Evolutionary conservation across 2,329 filamentous ascomycete species (phyloP), one percentile per base, ranked within the genome.

Genomic region (Ceratocystis harringtonii): DNA sequence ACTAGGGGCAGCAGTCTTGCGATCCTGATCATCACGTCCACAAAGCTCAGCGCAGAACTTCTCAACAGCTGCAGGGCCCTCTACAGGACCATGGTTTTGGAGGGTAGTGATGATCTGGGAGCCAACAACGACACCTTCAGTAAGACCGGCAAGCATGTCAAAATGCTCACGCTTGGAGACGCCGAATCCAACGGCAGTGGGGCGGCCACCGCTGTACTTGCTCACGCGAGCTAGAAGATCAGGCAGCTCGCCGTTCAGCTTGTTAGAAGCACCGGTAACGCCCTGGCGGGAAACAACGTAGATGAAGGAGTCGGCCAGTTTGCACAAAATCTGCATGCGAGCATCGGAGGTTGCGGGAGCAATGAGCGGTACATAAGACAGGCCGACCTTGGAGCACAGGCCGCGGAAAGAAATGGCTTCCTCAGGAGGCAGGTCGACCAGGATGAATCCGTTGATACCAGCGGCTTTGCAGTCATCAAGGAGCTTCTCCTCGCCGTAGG

Each of bases 261-360:
- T 85, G 43, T 92, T 92, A 0, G 86, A 87, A 15, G 91, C 94
- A 71, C 94, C 94, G 8, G 94, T 99, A 66, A 97, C 92, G 71
- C 94, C 94, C 88, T 96, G 95, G 71, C 92, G 84, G 30, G 92
- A 97, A 65, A 99, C 94, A 68, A 99, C 92, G 75, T 99, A 99
- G 77, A 99, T 95, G 79, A 97, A 99, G 2, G 92, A 96, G 77
- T 97, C 92, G 72, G 94, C 94, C 69, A 99, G 92, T 75, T 90
- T 86, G 83, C 94, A 99, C 12, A 99, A 86, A 50, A 96, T 82
- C 77, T 89, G 92, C 92, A 99, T 96, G 72, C 94, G 89, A 69
- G 84, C 81, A 71, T 96, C 91, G 5, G 91, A 96, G 1, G 94
- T 97, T 10, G 92, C 85, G 5, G 94, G 94, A 0, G 94, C 92